Conservation (phyloP, 768 basidiomycete species). For the Candolleomyces aberdarensis region DNA sequence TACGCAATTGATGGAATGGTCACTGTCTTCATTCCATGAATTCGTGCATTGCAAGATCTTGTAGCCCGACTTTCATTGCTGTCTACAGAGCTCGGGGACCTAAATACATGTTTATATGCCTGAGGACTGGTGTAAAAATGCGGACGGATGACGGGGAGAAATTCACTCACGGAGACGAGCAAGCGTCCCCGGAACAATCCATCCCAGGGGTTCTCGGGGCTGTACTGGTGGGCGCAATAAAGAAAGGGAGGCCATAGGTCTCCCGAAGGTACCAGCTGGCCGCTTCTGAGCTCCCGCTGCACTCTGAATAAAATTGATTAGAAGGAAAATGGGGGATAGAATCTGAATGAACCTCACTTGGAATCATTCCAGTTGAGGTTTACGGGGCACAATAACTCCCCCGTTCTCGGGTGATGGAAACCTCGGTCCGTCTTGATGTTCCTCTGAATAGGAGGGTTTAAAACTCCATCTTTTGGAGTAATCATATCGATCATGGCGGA, state of each 20-base stretch:
- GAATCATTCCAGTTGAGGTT: neutral
- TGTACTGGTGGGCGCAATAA: neutral
- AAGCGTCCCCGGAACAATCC: neutral
- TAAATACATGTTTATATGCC: conserved; percentile 6
- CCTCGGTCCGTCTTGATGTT: conserved; percentile 13
- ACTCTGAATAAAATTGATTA: neutral
- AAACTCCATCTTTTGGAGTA: conserved; percentile 5
- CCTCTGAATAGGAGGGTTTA: conserved; percentile 9
- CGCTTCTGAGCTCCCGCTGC: neutral
- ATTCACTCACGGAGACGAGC: neutral
- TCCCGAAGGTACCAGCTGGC: neutral
- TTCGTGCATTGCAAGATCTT: neutral
- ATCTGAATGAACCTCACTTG: neutral
- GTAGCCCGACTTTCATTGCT: neutral
- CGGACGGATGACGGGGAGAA: too few relatives aligned
- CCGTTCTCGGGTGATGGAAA: conserved; percentile 7
- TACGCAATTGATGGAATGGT: conserved; percentile 5
- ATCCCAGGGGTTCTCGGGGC: neutral
- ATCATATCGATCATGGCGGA: conserved; percentile 13
- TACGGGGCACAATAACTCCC: neutral
- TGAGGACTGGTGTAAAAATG: neutral
- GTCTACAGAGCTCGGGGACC: conserved; percentile 1
- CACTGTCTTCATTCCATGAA: conserved; percentile 4
- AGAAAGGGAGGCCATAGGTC: neutral
- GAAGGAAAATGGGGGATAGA: too few relatives aligned